These are phyloP conservation scores for Talaromyces borbonicus DNA, from an alignment of 495 filamentous ascomycete species.

Conservation along the genomic window DNA sequence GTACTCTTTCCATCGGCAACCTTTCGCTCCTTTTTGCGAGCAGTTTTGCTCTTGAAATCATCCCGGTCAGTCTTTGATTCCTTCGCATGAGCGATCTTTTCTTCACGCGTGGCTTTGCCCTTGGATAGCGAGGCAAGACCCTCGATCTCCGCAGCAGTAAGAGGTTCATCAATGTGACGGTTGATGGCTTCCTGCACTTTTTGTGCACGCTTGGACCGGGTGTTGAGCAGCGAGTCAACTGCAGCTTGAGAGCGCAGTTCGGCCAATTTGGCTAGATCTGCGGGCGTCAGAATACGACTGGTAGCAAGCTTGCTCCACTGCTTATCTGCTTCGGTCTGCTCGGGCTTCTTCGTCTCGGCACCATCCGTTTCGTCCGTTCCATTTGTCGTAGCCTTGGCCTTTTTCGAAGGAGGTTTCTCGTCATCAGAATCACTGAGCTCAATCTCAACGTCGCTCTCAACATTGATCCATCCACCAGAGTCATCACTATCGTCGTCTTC, in stretches of 20 bases:
- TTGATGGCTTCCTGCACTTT: constrained; percentile 29
- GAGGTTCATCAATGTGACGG: constrained; percentile 67
- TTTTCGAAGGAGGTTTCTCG: constrained; percentile 55
- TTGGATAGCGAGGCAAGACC: constrained; percentile 55
- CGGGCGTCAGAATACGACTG: constrained; percentile 79
- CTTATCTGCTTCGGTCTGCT: constrained; percentile 14
- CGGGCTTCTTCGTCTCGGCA: constrained; percentile 12
- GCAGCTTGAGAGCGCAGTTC: constrained; percentile 70
- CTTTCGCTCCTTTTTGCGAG: constrained; percentile 74
- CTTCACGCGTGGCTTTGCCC: constrained; percentile 67
- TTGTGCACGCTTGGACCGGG: constrained; percentile 29
- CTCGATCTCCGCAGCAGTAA: constrained; percentile 84
- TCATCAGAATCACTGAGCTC: constrained; percentile 65
- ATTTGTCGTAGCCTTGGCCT: constrained; percentile 24
- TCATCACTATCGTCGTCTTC: constrained; percentile 69
- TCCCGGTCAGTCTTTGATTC: constrained; percentile 63
- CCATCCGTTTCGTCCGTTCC: no score
- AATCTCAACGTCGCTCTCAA: constrained; percentile 74
- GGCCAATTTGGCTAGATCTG: constrained; percentile 83
- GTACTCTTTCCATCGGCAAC: constrained; percentile 80
- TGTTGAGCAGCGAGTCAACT: constrained; percentile 48
- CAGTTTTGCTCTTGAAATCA: constrained; percentile 73
- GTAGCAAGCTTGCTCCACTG: constrained; percentile 57
- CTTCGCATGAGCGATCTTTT: constrained; percentile 66
- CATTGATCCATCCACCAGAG: constrained; percentile 86